Base-by-base conservation (phyloP, 225 moss, liverwort and hornwort genomes). In the Antitrichia curtipendula region DNA sequence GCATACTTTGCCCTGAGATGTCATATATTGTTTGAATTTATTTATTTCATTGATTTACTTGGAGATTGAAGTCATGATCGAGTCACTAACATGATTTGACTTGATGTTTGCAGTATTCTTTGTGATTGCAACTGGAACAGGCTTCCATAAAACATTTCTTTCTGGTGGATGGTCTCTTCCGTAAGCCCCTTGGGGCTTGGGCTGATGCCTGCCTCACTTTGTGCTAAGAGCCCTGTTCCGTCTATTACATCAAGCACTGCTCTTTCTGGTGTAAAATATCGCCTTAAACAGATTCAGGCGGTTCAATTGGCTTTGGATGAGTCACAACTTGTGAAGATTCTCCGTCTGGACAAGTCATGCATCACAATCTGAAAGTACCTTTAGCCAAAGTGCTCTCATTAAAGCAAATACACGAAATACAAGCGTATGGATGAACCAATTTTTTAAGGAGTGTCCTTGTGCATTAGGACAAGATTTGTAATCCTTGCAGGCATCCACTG, bases 121-220 rank as follows among this genome's bases (percentile, higher is more conserved):
- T 86, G 94, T 88, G 64, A 79, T 93, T 90, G 94, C 94, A 72
- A 87, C 92, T 80, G 92, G 93, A 78, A 93, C 94, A 75, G 93
- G 91, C 84, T 94, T 94, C 80, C 83, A 89, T 82, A 43, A 91
- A 82, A 86, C 88, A 64, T 94, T 94, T 84, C 89, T 91, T 73
- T 93, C 93, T 34, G 92, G 93, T 62, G 91, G 87, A 84, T 93
- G 94, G 94, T 93, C 91, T 28, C 84, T 91, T 65, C 94, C 90
- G 15, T 94, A 82, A 94, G 62, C 80, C 32, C 45, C 87, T 43
- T 71, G 62, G 63, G 80, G 53, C 87, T 43, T 71, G 62, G 63
- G 80, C 70, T 56, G 86, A 64, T 64, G 82, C 85, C 58, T 84
- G 63, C 82, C 82, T 63, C 62, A 65, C 65, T 77, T 60, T 74